Base-by-base conservation (phyloP, 208 protist species). In the Leishmania martiniquensis region DNA sequence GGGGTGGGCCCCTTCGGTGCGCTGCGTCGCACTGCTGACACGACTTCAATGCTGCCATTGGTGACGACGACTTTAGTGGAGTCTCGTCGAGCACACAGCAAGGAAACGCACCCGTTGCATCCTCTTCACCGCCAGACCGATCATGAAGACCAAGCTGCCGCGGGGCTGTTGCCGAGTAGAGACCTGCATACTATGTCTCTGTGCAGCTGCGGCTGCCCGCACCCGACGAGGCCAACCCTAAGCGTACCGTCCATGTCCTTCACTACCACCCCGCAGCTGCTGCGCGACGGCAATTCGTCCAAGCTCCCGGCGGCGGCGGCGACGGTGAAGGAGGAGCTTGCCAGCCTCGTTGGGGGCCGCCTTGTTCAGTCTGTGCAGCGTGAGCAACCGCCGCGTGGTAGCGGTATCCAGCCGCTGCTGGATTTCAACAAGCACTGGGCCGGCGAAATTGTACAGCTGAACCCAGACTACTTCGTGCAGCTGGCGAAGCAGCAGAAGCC, bases 401-500 rank as follows among this genome's bases (percentile, higher is more conserved):
- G 81, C 72, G 91, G 89, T 45, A 92, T 98, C 66, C 89, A 96
- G 45, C 85, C 88, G 5, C 80, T 98, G 25, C 87, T 98, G 20
- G 80, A 95, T 65, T 95, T 92, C 84, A 99, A 98, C 83, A 88
- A 90, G 67, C 85, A 91, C 54, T 99, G 96, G 96, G 93, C 92
- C 7, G 76, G 59, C 15, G 83, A 94, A 83, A 93, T 94, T 10
- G 89, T 68, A 2, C 76, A 90, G 34, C 72, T 91, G 17, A 93
- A 98, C 83, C 96, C 96, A 7, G 76, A 93, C 37, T 98, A 95
- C 83, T 99, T 99, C 78, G 75, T 82, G 7, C 72, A 86, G 20
- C 82, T 98, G 17, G 85, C 92, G 32, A 76, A 90, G 75, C 82
- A 85, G 63, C 98, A 99, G 80, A 90, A 57, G 29, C 98, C 98